phyloP scores from a whole-genome alignment of 2,329 filamentous ascomycete species.

The Fusarium sp. region DNA sequence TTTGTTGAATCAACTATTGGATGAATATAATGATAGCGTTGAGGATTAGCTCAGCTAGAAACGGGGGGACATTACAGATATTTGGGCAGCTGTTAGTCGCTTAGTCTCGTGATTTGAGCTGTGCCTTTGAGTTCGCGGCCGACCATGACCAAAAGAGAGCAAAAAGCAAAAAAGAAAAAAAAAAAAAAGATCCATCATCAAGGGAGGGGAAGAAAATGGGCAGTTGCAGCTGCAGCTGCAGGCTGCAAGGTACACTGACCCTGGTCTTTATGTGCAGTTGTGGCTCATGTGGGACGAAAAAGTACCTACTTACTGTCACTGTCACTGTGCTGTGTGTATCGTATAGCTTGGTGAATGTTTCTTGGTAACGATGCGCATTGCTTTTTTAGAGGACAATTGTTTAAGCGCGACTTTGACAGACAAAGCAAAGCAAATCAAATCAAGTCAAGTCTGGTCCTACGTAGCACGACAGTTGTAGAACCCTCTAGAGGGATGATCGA shows the following conservation, averaged over 20 bases:
- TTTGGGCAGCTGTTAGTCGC: neutral
- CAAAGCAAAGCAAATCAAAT: neutral
- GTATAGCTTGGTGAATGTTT: conserved; percentile 7
- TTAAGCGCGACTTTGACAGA: conserved; percentile 7
- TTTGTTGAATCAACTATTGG: neutral
- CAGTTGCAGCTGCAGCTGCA: conserved; percentile 1
- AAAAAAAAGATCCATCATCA: neutral
- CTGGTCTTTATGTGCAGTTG: conserved; percentile 28
- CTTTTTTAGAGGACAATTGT: conserved; percentile 17
- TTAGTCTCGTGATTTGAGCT: conserved; percentile 2
- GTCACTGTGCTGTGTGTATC: neutral
- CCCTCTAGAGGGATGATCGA: conserved; percentile 5
- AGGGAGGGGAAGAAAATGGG: neutral
- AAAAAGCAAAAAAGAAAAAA: conserved; percentile 9
- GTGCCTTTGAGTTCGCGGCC: neutral
- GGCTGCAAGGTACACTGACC: neutral
- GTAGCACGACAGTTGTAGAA: neutral
- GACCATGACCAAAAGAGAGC: neutral
- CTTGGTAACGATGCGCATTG: conserved; percentile 21
- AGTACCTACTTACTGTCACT: neutral
- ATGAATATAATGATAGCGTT: neutral
- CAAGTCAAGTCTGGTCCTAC: neutral
- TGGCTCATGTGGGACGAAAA: conserved; percentile 24
- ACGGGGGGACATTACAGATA: neutral
- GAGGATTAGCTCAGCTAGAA: neutral